Evolutionary conservation across 2,329 filamentous ascomycete species (phyloP).

Genomic region (Fusarium beomiforme): DNA sequence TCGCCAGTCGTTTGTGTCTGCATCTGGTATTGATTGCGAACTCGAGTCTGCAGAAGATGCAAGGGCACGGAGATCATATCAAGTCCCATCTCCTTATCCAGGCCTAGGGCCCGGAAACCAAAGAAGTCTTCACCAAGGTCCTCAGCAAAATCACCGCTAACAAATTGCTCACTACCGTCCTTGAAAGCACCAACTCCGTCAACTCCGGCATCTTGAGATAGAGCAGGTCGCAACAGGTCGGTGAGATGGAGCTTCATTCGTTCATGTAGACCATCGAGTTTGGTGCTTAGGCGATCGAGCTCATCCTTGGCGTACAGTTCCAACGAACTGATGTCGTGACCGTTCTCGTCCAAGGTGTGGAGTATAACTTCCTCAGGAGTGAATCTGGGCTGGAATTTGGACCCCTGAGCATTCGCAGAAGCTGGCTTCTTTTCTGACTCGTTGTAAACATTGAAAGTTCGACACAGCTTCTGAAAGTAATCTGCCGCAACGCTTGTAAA

Average conservation of each 20-base stretch:
- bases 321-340: conserved; percentile 81
- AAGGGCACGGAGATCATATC: conserved; percentile 90
- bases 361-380: conserved; percentile 86
- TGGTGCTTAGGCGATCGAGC: conserved; percentile 83
- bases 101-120: conserved; percentile 92
- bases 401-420: conserved; percentile 51
- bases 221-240: conserved; percentile 91
- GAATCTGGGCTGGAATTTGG: conserved; percentile 70
- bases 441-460: conserved; percentile 82
- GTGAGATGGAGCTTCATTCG: conserved; percentile 92
- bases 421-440: conserved; percentile 81
- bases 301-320: conserved; percentile 94
- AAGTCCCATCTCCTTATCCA: conserved; percentile 90
- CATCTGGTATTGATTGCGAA: conserved; percentile 85
- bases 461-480: conserved; percentile 86
- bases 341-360: conserved; percentile 86
- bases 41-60: conserved; percentile 90
- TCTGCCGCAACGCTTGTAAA: conserved; percentile 89
- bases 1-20: conserved; percentile 72
- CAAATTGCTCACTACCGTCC: conserved; percentile 96
- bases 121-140: conserved; percentile 99
- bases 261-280: conserved; percentile 87
- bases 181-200: conserved; percentile 94
- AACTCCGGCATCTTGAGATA: conserved; percentile 76
- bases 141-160: conserved; percentile 96